Base-by-base conservation (phyloP, 2,329 filamentous ascomycete species). In the Chaetomium sp. region DNA sequence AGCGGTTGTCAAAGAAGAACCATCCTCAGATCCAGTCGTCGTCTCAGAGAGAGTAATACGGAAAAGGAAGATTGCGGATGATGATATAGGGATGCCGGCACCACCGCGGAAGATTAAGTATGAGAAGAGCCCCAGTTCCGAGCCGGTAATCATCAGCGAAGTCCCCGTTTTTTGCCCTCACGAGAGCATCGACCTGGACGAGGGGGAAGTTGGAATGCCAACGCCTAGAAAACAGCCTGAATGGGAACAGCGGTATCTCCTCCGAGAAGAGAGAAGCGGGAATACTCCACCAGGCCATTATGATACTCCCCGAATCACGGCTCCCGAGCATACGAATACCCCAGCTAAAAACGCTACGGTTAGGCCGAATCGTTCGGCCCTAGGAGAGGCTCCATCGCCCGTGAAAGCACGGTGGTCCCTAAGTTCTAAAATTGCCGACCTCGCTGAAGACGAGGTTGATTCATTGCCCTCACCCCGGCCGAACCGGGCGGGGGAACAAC, bases 111-210 rank as follows among this genome's bases (percentile, higher is more conserved):
- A 66, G 51, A 61, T 80, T 45, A 81, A 82, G 62, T 57, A 61
- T 5, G 78, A 81, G 61, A 56, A 65, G 37, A 59, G 38, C 46
- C 38, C 54, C 41, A 65, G 63, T 43, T 70, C 70, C n/a, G 68
- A 69, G 19, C 65, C 65, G 0, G 58, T 67, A 2, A 52, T 67
- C 43, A 65, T 55, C 11, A 61, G 61, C 43, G 68, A 67, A 43
- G 59, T 58, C 12, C 59, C 58, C 47, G 57, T 59, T 8, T 71
- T 75, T 56, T 62, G 69, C 19, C 71, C 75, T 0, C 72, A 79
- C 42, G 82, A 84, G 51, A 86, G 81, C 53, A 74, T 86, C 50
- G 84, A 87, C 64, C 72, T 87, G 9, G 79, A 83, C 63, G 73
- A 77, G 43, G 76, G 74, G 6, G 68, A 67, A 43, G 66, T 72